Percentiles rank a stretch among this genome's conserved stretches.
These are phyloP conservation scores for Comarum palustre DNA, from an alignment of 306 rosid species.

Conservation along the genomic window DNA sequence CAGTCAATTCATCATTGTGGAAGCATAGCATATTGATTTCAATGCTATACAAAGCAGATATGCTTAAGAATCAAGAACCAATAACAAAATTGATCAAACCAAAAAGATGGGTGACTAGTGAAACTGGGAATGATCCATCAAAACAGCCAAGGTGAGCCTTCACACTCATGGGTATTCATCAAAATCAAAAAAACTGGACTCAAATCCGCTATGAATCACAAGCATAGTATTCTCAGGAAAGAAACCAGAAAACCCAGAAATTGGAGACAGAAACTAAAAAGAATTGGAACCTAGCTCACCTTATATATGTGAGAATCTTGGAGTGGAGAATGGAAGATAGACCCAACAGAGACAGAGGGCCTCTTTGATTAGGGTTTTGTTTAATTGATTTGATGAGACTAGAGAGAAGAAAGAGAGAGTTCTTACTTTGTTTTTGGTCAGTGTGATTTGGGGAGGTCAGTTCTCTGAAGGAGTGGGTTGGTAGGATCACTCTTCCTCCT, in stretches of 20 bases:
- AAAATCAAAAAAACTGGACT: constrained; percentile 6
- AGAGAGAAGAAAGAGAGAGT: neutral
- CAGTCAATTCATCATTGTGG: constrained; percentile 11
- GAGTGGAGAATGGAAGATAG: constrained; percentile 7
- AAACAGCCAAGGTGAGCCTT: neutral
- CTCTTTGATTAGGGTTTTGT: neutral
- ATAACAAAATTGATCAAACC: constrained; percentile 10
- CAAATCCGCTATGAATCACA: constrained; percentile 11
- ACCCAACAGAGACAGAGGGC: neutral
- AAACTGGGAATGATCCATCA: neutral
- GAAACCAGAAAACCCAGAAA: constrained; percentile 17
- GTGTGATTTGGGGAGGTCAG: constrained; percentile 16
- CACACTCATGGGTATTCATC: constrained; percentile 8
- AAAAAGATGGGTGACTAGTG: constrained; percentile 16
- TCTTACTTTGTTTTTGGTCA: neutral
- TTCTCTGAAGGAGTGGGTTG: constrained; percentile 20
- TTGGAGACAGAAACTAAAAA: neutral
- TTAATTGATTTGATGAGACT: neutral
- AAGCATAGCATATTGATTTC: neutral
- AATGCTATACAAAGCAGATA: neutral
- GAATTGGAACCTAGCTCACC: constrained; percentile 11
- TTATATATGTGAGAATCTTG: neutral
- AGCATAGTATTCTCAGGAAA: neutral
- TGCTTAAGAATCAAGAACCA: neutral
- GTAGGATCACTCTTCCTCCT: constrained; percentile 11